A percentile compares a stretch with the other conserved stretches of the same genome.
phyloP scores from a whole-genome alignment of 2,329 filamentous ascomycete species.

The Microcyclospora pomicola region DNA sequence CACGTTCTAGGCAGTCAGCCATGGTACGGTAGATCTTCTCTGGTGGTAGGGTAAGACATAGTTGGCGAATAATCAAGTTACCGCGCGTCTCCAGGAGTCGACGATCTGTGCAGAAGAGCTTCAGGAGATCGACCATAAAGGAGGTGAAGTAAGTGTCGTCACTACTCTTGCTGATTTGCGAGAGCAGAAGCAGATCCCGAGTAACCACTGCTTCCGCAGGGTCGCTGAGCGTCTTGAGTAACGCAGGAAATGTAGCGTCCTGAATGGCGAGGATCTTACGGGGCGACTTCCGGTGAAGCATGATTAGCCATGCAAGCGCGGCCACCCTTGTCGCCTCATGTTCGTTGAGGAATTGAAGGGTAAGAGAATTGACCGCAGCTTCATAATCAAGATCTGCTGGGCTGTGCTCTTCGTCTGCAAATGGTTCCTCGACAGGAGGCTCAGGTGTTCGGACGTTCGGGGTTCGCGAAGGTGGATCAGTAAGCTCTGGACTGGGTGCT shows the following conservation, averaged over 20 bases:
- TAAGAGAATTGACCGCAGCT: constrained; percentile 83
- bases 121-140: constrained; percentile 93
- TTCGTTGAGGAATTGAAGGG: constrained; percentile 86
- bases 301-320: constrained; percentile 89
- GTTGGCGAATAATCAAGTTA: constrained; percentile 89
- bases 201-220: constrained; percentile 92
- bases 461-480: constrained; percentile 10
- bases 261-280: constrained; percentile 82
- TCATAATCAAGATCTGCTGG: constrained; percentile 78
- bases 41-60: constrained; percentile 83
- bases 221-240: constrained; percentile 92
- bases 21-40: constrained; percentile 92
- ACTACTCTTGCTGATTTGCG: constrained; percentile 90
- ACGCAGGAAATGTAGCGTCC: constrained; percentile 87
- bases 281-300: constrained; percentile 91
- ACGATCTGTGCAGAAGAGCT: constrained; percentile 88
- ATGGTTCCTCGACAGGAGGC: constrained; percentile 8
- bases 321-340: constrained; percentile 92
- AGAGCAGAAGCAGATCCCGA: constrained; percentile 81
- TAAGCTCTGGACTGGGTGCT: constrained; percentile 12
- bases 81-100: constrained; percentile 82
- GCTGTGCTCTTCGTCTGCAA: constrained; percentile 17
- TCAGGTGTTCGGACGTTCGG: constrained; percentile 18
- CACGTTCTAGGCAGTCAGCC: constrained; percentile 87
- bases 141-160: constrained; percentile 96